Conservation (phyloP, 805 yeast species). For the Zygoascus flipseniorum region DNA sequence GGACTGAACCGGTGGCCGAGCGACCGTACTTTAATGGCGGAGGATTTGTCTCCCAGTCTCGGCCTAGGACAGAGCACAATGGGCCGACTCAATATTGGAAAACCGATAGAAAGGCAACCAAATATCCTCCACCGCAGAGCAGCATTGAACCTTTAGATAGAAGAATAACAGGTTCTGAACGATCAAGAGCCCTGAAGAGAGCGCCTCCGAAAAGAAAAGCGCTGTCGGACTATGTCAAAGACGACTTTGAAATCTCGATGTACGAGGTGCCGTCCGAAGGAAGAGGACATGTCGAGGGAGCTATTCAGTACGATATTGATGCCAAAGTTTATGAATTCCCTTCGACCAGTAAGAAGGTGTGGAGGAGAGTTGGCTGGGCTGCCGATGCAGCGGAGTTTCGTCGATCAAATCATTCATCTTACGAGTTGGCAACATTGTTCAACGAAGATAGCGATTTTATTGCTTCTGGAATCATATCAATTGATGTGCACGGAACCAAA, state of each 20-base stretch:
- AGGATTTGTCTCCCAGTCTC: no score
- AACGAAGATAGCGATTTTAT: slow-evolving; percentile 26
- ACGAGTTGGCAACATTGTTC: slow-evolving; percentile 55
- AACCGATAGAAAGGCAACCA: no score
- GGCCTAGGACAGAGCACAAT: no score
- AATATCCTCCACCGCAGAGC: no score
- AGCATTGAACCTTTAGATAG: no score
- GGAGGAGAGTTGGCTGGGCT: slow-evolving; percentile 52
- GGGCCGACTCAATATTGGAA: no score
- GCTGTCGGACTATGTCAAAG: neutral
- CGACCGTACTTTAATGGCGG: no score
- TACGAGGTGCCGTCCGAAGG: neutral
- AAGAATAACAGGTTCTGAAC: neutral
- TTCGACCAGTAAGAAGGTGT: slow-evolving; percentile 37
- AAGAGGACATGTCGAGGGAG: neutral
- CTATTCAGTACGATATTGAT: neutral
- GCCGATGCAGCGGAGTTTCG: slow-evolving; percentile 38
- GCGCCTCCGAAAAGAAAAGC: neutral
- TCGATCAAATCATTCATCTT: slow-evolving; percentile 41
- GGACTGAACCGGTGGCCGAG: no score
- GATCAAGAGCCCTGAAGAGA: neutral
- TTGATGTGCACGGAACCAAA: slow-evolving; percentile 42
- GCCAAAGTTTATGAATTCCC: slow-evolving; percentile 44
- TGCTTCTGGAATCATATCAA: slow-evolving; percentile 14
- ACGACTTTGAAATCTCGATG: neutral